phyloP scores from a whole-genome alignment of 2,329 filamentous ascomycete genomes.

The Pseudodiploospora longispora region DNA sequence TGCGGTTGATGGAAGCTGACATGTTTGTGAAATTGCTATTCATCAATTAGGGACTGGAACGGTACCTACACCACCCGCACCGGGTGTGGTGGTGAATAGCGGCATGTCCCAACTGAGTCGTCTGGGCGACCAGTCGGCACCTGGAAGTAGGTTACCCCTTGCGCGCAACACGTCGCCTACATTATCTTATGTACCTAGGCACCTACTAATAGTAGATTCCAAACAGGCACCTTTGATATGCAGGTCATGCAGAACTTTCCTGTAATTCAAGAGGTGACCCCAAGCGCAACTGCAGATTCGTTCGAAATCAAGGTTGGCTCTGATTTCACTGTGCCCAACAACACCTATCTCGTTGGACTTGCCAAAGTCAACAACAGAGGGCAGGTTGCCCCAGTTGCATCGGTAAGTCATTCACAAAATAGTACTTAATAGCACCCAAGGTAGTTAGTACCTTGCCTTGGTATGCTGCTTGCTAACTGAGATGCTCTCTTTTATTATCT shows the following conservation, averaged over 20 bases:
- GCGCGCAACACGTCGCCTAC: too few relatives aligned
- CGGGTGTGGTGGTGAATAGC: neutral
- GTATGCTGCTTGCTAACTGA: neutral
- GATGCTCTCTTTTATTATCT: neutral
- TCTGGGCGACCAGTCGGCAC: neutral
- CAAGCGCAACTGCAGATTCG: neutral
- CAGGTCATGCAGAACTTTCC: constrained; percentile 1
- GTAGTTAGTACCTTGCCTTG: too few relatives aligned
- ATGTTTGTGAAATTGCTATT: too few relatives aligned
- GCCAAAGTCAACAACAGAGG: constrained; percentile 6
- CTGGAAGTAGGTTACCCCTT: constrained; percentile 1
- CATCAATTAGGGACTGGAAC: constrained; percentile 1
- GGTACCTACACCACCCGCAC: neutral
- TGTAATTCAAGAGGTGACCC: neutral
- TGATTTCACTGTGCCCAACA: constrained; percentile 1
- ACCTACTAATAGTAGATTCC: too few relatives aligned
- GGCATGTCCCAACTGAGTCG: constrained; percentile 2
- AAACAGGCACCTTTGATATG: constrained; percentile 3
- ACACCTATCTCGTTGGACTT: constrained; percentile 5
- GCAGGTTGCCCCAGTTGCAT: constrained; percentile 5
- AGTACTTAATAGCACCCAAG: too few relatives aligned
- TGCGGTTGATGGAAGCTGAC: too few relatives aligned
- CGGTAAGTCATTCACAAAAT: neutral
- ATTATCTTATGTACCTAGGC: too few relatives aligned
- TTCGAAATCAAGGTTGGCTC: constrained; percentile 3